Evolutionary conservation across 371 early-diverging fungal genomes (phyloP), one percentile per base, ranked within the genome.

Genomic region (Lichtheimia ramosa): DNA sequence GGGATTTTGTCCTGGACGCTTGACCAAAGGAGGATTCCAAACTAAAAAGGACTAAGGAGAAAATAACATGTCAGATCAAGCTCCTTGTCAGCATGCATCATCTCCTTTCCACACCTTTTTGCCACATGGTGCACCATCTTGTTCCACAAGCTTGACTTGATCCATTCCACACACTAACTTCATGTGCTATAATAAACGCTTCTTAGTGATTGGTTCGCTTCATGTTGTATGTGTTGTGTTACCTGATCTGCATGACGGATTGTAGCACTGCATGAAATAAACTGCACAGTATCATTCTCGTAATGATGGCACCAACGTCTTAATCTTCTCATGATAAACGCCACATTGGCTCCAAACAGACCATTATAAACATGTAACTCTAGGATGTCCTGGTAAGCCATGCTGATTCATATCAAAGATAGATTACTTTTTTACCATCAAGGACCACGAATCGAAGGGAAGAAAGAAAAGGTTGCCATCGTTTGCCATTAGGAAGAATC

Each of bases 361-460:
- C 81, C 86, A 43, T 84, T 70, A 55, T 92, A 93, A 1, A 81
- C 78, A 60, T 93, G 93, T 4, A 90, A 60, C 71, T 93, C 92
- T 85, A 63, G 7, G 5, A 13, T 43, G 27, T 24, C 27, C 48
- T n/a, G 21, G 27, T 13, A 23, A 55, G 16, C 16, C 48, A 49
- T 18, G 4, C 43, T 15, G 25, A n/a, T 14, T 18, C 16, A n/a
- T 46, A n/a, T 1, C 1, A 5, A n/a, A n/a, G 18, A 46, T 18
- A 43, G 2, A 3, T 6, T 14, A 43, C 3, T 28, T 5, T 15
- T n/a, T 57, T 72, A 86, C 86, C 89, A 69, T 94, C 94, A 14
- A 94, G 68, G 0, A 94, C 85, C 1, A 93, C 83, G 54, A 82
- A 80, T 49, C 68, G 71, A 43, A 94, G 57, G 1, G 71, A 53